Base-by-base conservation (phyloP, 768 basidiomycete genomes). In the Rhodotorula kratochvilovae region DNA sequence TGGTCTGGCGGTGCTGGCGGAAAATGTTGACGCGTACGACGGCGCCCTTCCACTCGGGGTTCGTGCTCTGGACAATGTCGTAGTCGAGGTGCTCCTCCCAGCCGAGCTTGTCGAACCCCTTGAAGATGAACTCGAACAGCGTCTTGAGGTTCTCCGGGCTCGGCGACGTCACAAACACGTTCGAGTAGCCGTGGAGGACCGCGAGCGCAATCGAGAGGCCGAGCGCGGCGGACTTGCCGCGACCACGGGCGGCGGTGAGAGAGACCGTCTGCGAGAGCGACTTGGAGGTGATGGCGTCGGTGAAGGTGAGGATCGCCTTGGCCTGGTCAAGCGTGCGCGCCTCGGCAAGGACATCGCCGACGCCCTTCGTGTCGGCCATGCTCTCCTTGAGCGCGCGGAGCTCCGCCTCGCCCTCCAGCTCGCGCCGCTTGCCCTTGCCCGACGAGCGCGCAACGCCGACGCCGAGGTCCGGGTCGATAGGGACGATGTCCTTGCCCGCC, bases 1-100 rank as follows among this genome's bases (percentile, higher is more conserved):
- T 92, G 25, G 94, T 98, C 82, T 99, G 95, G 60, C 95, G 85
- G 81, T 96, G 94, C 55, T 89, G 87, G 72, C 89, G 86, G 84
- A 94, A 97, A 50, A 98, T 83, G 79, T 98, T 95, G 42, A 98
- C 93, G 55, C 95, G 84, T 1, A 99, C 95, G 76, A 98, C 92
- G 1, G 93, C 92, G 77, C 92, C 93, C 78, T 90, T 90, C 77
- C 92, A 91, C 65, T 96, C 94, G 0, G 92, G 88, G 79, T 91
- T 91, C n/a, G 90, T 92, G 71, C 90, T 92, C 80, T 95, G 92
- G 46, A 89, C 87, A n/a, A 98, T 92, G 77, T 98, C 96, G 75
- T 98, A 99, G 77, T 98, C 95, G 61, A 96, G 84, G 81, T 97
- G 95, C 79, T 98, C 96, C 81, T 98, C 93, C 78, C 94, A 99